A percentile compares a stretch with the other conserved stretches of the same genome.
These are phyloP conservation scores for Gentiana straminea DNA, from an alignment of 257 asterid genomes.

Conservation along the genomic window DNA sequence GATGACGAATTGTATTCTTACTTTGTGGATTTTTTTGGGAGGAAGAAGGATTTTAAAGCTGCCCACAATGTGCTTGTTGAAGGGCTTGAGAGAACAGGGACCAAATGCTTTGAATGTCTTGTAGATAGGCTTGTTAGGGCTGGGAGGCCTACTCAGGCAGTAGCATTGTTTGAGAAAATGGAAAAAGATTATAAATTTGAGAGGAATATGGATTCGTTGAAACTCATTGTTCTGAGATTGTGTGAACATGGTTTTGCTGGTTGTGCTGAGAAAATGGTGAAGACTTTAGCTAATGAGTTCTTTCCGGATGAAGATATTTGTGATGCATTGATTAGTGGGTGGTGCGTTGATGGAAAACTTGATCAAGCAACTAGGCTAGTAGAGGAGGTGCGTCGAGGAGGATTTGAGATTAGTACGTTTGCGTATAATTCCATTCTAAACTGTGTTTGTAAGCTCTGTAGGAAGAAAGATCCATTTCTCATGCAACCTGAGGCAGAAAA, in stretches of 20 bases:
- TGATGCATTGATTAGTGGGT: constrained; percentile 61
- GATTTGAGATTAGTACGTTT: constrained; percentile 50
- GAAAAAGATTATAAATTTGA: constrained; percentile 56
- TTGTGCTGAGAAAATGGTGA: constrained; percentile 88
- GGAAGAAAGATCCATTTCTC: constrained; percentile 74
- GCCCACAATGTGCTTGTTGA: constrained; percentile 48
- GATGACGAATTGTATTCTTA: constrained; percentile 49
- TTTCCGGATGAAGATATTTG: constrained; percentile 79
- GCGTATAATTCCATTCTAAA: constrained; percentile 72
- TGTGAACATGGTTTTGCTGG: constrained; percentile 68
- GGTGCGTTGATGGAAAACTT: constrained; percentile 80
- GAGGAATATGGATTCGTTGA: constrained; percentile 47
- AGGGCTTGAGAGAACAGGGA: constrained; percentile 45
- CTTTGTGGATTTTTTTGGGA: constrained; percentile 62
- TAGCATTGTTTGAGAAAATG: constrained; percentile 65
- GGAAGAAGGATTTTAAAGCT: constrained; percentile 90
- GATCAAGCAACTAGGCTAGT: constrained; percentile 69
- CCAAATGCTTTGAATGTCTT: constrained; percentile 44
- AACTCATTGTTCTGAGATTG: constrained; percentile 49
- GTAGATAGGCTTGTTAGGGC: constrained; percentile 82
- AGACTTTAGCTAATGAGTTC: constrained; percentile 67
- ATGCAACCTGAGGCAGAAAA: constrained; percentile 43
- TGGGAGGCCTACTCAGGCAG: constrained; percentile 54
- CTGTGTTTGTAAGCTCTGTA: constrained; percentile 79
- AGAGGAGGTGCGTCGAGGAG: constrained; percentile 82